A percentile compares a stretch with the other conserved stretches of the same genome.
Evolutionary conservation across 2,329 filamentous ascomycete species (phyloP).

Genomic region (Aspergillus sp.): DNA sequence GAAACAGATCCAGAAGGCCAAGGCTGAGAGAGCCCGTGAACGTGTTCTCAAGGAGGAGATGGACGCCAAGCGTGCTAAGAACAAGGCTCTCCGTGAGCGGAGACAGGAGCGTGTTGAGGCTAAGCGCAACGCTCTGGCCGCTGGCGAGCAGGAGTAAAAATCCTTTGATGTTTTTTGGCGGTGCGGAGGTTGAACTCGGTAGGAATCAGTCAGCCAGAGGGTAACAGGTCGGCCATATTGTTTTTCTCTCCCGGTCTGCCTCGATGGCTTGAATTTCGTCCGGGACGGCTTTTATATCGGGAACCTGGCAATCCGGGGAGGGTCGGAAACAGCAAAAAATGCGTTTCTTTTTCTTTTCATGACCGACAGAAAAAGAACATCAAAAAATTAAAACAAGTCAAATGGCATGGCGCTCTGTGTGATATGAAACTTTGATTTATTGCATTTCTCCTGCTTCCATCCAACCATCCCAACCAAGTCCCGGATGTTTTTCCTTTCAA

Average conservation of each 20-base stretch:
- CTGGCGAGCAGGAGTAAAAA: slow-evolving; percentile 56
- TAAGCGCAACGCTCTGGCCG: slow-evolving; percentile 84
- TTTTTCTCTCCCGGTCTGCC: slow-evolving; percentile 17
- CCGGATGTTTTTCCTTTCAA: background rate
- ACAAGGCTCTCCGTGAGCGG: slow-evolving; percentile 99
- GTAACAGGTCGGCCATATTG: slow-evolving; percentile 23
- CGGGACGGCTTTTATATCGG: slow-evolving; percentile 10
- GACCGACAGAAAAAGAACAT: slow-evolving; percentile 11
- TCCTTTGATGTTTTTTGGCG: slow-evolving; percentile 28
- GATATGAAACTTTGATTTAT: slow-evolving; percentile 14
- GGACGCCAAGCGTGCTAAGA: slow-evolving; percentile 99
- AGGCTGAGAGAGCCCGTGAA: slow-evolving; percentile 98
- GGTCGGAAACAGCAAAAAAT: slow-evolving; percentile 12
- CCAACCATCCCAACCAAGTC: background rate
- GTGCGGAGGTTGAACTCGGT: slow-evolving; percentile 32
- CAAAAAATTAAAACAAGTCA: slow-evolving; percentile 16
- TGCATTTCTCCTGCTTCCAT: background rate
- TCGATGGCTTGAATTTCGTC: slow-evolving; percentile 16
- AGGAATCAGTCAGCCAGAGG: slow-evolving; percentile 23
- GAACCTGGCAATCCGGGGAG: slow-evolving; percentile 10
- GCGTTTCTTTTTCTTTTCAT: slow-evolving; percentile 9
- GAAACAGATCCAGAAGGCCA: slow-evolving; percentile 94
- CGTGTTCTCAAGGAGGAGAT: slow-evolving; percentile 97
- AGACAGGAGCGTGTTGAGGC: slow-evolving; percentile 85
- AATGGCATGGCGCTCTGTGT: slow-evolving; percentile 24